phyloP scores from a whole-genome alignment of 2,329 filamentous ascomycete genomes.

The Alternaria triticimaculans region DNA sequence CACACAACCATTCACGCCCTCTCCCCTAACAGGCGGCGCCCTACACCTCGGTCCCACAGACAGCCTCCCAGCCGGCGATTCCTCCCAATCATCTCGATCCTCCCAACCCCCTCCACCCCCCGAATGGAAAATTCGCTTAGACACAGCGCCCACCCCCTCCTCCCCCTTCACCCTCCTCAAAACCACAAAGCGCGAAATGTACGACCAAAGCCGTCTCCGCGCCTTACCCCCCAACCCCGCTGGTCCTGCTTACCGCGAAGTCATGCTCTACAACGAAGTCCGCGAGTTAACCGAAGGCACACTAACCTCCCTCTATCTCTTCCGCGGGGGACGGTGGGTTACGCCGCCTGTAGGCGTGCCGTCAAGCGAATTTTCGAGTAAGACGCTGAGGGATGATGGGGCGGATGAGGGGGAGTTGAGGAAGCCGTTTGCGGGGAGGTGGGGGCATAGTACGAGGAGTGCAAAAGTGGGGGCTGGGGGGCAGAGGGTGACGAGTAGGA shows the following conservation, averaged over 20 bases:
- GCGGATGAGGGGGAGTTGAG: constrained; percentile 45
- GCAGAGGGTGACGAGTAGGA: constrained; percentile 79
- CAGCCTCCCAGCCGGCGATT: constrained; percentile 28
- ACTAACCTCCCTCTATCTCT: constrained; percentile 82
- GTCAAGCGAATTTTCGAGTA: constrained; percentile 28
- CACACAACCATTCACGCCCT: constrained; percentile 32
- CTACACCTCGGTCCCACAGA: constrained; percentile 40
- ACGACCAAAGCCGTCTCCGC: constrained; percentile 71
- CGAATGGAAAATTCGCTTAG: constrained; percentile 61
- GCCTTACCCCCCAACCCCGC: constrained; percentile 57
- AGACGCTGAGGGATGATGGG: constrained; percentile 23
- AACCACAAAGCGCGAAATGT: constrained; percentile 76
- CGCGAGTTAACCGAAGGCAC: constrained; percentile 84
- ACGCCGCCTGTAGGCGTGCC: constrained; percentile 67
- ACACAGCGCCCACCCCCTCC: constrained; percentile 58
- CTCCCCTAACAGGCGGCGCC: constrained; percentile 46
- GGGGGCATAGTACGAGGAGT: constrained; percentile 48
- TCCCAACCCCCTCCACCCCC: constrained; percentile 19
- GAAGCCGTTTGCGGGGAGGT: constrained; percentile 45
- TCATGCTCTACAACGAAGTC: constrained; percentile 72
- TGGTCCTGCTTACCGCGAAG: constrained; percentile 63
- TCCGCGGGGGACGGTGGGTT: constrained; percentile 74
- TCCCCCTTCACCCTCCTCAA: constrained; percentile 83
- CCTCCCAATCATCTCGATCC: constrained; percentile 21
- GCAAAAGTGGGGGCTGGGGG: constrained; percentile 71